Percentiles rank a stretch among this genome's conserved stretches.
Conservation (phyloP, 306 rosid genomes). For the Quercus aquifolioides region DNA sequence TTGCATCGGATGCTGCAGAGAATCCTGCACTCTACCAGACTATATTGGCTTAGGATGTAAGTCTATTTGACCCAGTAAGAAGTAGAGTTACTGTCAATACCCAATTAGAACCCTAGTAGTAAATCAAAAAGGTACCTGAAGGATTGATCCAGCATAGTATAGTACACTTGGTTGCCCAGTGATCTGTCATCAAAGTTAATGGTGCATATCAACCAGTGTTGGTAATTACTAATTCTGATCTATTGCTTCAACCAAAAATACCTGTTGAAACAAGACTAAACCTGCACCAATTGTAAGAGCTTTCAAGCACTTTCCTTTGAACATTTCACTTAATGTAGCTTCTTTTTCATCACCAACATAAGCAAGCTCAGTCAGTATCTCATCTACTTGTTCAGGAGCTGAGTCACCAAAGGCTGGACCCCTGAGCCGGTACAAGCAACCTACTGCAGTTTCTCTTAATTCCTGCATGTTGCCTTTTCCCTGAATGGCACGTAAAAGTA, state of each 20-base stretch:
- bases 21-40: conserved; percentile 83
- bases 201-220: conserved; percentile 27
- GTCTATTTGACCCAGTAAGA: conserved; percentile 11
- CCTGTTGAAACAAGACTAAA: conserved; percentile 97
- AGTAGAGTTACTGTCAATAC: conserved; percentile 9
- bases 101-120: conserved; percentile 12
- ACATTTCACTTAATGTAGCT: conserved; percentile 60
- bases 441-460: conserved; percentile 47
- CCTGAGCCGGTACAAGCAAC: conserved; percentile 56
- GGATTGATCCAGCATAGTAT: conserved; percentile 88
- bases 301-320: conserved; percentile 72
- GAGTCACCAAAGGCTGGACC: conserved; percentile 53
- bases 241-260: conserved; percentile 32
- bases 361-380: conserved; percentile 75
- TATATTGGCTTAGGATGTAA: conserved; percentile 20
- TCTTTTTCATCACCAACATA: conserved; percentile 66
- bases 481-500: conserved; percentile 77
- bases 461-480: conserved; percentile 57
- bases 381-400: conserved; percentile 74
- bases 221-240: conserved; percentile 13
- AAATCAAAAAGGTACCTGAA: conserved; percentile 63
- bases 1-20: conserved; percentile 91
- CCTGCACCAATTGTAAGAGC: conserved; percentile 81
- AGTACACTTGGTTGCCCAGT: conserved; percentile 99
- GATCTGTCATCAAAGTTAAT: conserved; percentile 56